Percentiles rank a stretch among this genome's conserved stretches.
These are phyloP conservation scores for Scutellaria baicalensis DNA, from an alignment of 257 asterid species.

Conservation along the genomic window DNA sequence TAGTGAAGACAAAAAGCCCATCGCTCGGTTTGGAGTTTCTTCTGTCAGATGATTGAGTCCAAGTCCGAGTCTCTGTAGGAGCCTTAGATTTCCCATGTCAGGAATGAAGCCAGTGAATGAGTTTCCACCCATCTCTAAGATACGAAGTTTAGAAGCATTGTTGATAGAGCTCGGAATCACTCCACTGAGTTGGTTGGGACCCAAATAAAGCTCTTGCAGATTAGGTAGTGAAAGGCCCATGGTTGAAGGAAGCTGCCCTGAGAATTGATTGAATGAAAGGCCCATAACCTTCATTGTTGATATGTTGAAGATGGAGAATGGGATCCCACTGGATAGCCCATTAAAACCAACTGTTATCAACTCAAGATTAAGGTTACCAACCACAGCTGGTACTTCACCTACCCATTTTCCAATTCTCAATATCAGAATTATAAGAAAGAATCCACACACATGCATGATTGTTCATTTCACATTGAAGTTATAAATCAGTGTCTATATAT, in stretches of 20 bases:
- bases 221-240: conserved; percentile 27
- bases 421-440: no score
- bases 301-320: conserved; percentile 26
- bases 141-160: conserved; percentile 36
- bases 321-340: conserved; percentile 22
- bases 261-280: not conserved
- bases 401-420: no score
- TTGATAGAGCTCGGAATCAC: conserved; percentile 28
- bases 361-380: conserved; percentile 25
- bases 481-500: no score
- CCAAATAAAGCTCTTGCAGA: conserved; percentile 11
- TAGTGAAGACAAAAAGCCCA: conserved; percentile 31
- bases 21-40: no score
- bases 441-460: no score
- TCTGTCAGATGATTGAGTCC: conserved; percentile 25
- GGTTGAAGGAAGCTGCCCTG: conserved; percentile 24
- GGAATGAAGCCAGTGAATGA: conserved; percentile 33
- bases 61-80: conserved; percentile 9
- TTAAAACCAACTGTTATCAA: conserved; percentile 7
- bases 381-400: conserved; percentile 44
- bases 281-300: conserved; percentile 18
- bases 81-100: conserved; percentile 20
- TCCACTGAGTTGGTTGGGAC: conserved; percentile 27
- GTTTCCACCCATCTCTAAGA: conserved; percentile 12
- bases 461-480: no score